Base-by-base conservation (phyloP, 202 grass and related monocot species). In the Panicum hallii region DNA sequence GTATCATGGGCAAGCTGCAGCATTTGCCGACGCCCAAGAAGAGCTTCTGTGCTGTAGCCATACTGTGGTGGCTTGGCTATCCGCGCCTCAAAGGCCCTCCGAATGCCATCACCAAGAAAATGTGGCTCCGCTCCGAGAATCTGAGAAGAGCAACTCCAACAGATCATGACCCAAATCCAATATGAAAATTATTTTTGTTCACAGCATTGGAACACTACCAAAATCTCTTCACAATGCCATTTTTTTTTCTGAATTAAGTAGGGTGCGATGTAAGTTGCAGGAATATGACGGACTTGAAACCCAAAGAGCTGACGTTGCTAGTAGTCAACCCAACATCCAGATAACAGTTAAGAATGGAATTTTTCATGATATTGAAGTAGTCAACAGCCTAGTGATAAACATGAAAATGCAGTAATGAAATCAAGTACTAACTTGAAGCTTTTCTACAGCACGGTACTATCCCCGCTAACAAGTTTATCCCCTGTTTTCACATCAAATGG, bases 31-130 rank as follows among this genome's bases (percentile, higher is more conserved):
- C 96, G 93, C 22, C 86, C 86, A 53, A 99, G 45, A 11, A 95
- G 90, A 63, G 93, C 84, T 48, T 99, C 96, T 0, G 90, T 74
- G 81, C 88, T 99, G 84, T 92, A 99, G 13, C 91, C 91, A 14
- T 91, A 91, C 70, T 84, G 91, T 0, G 90, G 89, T 17, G 91
- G 89, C 53, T 92, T 95, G 32, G 93, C 88, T 83, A 87, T 75
- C 79, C 90, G 64, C 9, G 88, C 91, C 78, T 99, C 93, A 22
- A 86, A 99, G 1, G 96, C 88, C 72, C 91, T 88, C 79, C 85
- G 91, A 38, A 95, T 89, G 50, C 96, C 96, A 75, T 99, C 96
- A 4, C 86, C 52, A 13, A 99, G 86, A 84, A 94, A 93, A 87
- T 99, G 96, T 1, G 86, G 82, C 82, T 99, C 93, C 0, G 93